Evolutionary conservation across 164 flowering plant genomes (phyloP).

Genomic region (Magnolia officinalis): DNA sequence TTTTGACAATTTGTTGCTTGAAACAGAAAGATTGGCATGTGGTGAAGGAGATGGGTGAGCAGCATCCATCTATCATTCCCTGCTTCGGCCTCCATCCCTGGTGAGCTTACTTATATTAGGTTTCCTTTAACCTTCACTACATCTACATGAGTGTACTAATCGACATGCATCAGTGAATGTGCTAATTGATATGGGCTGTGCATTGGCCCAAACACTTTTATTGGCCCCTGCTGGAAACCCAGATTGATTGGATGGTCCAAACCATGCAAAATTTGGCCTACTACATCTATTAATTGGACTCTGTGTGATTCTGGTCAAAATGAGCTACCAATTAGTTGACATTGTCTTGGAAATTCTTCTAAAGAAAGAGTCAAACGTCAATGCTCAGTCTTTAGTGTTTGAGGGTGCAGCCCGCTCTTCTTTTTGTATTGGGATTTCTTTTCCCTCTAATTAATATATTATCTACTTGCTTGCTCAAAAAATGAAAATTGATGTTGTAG

Average conservation of each 20-base stretch:
- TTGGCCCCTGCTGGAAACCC: background rate
- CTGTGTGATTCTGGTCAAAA: no score
- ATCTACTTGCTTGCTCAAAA: no score
- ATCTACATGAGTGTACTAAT: background rate
- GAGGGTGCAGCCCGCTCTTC: no score
- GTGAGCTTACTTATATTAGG: constrained; percentile 18
- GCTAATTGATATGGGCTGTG: background rate
- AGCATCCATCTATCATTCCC: constrained; percentile 60
- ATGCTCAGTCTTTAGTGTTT: no score
- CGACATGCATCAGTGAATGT: background rate
- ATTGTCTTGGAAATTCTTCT: no score
- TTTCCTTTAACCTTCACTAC: background rate
- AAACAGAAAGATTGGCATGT: constrained; percentile 70
- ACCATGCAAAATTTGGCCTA: no score
- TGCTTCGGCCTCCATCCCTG: constrained; percentile 94
- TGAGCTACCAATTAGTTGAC: no score
- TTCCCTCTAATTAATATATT: no score
- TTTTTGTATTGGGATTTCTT: no score
- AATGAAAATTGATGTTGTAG: no score
- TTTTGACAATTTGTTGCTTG: background rate
- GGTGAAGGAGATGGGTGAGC: constrained; percentile 73
- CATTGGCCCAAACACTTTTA: background rate
- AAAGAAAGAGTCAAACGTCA: no score
- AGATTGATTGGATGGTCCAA: background rate
- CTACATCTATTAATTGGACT: no score